A percentile compares a stretch with the other conserved stretches of the same genome.
phyloP scores from a whole-genome alignment of 2,329 filamentous ascomycete genomes.

The Colletotrichum trifolii region DNA sequence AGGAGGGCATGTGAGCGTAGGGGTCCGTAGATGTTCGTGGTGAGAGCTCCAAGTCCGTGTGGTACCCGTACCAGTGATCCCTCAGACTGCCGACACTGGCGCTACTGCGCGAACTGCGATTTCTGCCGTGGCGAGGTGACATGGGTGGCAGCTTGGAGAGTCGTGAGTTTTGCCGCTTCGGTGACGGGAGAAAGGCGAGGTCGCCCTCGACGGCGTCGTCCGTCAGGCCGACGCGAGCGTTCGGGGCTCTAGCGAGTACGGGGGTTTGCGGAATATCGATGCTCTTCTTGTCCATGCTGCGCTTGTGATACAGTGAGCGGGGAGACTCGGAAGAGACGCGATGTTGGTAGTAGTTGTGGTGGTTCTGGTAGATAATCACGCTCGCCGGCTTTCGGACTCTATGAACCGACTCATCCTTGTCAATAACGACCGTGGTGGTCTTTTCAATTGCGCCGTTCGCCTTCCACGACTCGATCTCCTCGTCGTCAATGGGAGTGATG shows the following conservation, averaged over 20 bases:
- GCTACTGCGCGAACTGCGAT: constrained; percentile 59
- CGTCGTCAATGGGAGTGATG: constrained; percentile 71
- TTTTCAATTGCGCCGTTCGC: constrained; percentile 45
- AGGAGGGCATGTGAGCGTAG: constrained; percentile 32
- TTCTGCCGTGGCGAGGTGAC: constrained; percentile 50
- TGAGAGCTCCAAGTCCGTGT: constrained; percentile 49
- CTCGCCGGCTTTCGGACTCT: constrained; percentile 59
- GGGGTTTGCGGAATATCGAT: constrained; percentile 60
- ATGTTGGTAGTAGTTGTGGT: constrained; percentile 34
- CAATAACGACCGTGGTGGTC: constrained; percentile 41
- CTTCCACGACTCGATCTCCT: constrained; percentile 75
- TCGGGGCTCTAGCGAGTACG: constrained; percentile 69
- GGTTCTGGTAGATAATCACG: constrained; percentile 64
- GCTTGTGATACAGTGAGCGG: constrained; percentile 28
- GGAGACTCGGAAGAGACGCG: constrained; percentile 28
- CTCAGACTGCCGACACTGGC: constrained; percentile 54
- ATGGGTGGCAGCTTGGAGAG: constrained; percentile 61
- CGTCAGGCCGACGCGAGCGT: constrained; percentile 70
- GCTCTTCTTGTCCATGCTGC: constrained; percentile 50
- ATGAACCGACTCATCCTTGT: constrained; percentile 49
- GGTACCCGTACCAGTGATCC: constrained; percentile 53
- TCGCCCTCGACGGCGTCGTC: constrained; percentile 71
- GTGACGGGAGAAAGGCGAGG: constrained; percentile 65
- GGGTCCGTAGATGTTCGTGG: constrained; percentile 50
- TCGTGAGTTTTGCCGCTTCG: constrained; percentile 64